Evolutionary conservation across 2,329 filamentous ascomycete species (phyloP).

Genomic region (Fusarium compactum): DNA sequence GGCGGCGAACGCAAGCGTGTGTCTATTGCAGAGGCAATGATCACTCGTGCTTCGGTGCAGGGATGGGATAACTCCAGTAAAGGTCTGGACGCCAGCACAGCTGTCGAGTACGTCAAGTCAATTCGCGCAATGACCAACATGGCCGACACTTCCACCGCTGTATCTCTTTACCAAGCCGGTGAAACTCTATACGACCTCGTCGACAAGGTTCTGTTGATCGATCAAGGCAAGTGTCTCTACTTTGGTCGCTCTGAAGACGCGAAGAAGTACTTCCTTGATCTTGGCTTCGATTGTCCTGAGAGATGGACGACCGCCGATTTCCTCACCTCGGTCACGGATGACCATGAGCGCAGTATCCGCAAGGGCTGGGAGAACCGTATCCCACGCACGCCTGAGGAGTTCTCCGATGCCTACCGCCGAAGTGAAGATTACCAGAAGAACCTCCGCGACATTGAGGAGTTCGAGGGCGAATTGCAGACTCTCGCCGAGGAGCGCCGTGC

Average conservation of each 20-base stretch:
- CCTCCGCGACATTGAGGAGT: constrained; percentile 71
- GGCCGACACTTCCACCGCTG: constrained; percentile 76
- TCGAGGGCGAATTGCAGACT: constrained; percentile 70
- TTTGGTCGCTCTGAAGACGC: constrained; percentile 74
- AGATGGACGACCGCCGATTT: constrained; percentile 81
- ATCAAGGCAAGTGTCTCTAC: constrained; percentile 77
- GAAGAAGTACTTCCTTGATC: constrained; percentile 75
- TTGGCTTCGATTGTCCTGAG: constrained; percentile 79
- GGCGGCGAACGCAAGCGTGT: constrained; percentile 80
- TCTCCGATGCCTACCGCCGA: constrained; percentile 73
- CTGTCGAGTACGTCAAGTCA: constrained; percentile 76
- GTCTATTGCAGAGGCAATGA: constrained; percentile 76
- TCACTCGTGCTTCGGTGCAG: constrained; percentile 70
- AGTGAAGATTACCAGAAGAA: constrained; percentile 72
- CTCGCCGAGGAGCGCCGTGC: constrained; percentile 59
- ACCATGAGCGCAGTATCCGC: constrained; percentile 76
- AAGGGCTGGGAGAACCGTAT: constrained; percentile 73
- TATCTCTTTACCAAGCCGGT: constrained; percentile 78
- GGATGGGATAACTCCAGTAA: constrained; percentile 82
- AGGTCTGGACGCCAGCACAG: constrained; percentile 78
- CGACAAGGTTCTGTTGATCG: constrained; percentile 82
- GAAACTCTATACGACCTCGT: constrained; percentile 75
- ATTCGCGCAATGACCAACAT: constrained; percentile 75
- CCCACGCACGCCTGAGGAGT: constrained; percentile 76
- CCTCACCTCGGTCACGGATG: constrained; percentile 81